Evolutionary conservation across 495 filamentous ascomycete genomes (phyloP).

Genomic region (Neurospora sp.): DNA sequence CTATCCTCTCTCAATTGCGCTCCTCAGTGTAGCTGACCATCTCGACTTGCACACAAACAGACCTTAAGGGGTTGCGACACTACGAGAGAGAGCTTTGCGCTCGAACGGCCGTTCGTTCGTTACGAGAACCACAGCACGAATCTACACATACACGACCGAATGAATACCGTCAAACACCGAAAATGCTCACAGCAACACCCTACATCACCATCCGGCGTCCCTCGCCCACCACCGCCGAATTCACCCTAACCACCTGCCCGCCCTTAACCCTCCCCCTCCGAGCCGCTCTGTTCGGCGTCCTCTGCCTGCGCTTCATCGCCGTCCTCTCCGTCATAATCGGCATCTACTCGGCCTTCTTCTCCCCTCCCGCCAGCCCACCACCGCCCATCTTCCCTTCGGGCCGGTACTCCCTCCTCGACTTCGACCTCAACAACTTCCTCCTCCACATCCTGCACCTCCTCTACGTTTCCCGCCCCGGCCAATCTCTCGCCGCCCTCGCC

Average conservation of each 20-base stretch:
- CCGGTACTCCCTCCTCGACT: not conserved
- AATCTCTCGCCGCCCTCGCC: constrained; percentile 30
- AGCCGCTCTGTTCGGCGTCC: constrained; percentile 38
- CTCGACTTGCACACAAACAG: not conserved
- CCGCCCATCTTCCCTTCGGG: not conserved
- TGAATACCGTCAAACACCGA: not conserved
- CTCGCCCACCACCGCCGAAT: constrained; percentile 77
- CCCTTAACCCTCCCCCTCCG: constrained; percentile 48
- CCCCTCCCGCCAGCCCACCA: not conserved
- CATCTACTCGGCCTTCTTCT: constrained; percentile 21
- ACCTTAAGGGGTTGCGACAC: not conserved
- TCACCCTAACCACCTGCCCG: constrained; percentile 68
- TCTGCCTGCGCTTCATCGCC: constrained; percentile 36
- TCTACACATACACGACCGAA: not conserved
- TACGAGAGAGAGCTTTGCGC: not conserved
- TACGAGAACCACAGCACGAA: not conserved
- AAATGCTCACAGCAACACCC: constrained; percentile 42
- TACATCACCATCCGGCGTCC: constrained; percentile 60
- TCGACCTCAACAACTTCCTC: constrained; percentile 12
- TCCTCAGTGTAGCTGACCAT: not conserved
- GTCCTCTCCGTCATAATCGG: constrained; percentile 22
- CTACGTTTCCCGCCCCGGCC: constrained; percentile 16
- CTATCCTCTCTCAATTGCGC: not conserved
- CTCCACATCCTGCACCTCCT: constrained; percentile 24
- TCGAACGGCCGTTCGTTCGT: not conserved